Base-by-base conservation (phyloP, 768 basidiomycete species). In the Cyclocybe aegerita region DNA sequence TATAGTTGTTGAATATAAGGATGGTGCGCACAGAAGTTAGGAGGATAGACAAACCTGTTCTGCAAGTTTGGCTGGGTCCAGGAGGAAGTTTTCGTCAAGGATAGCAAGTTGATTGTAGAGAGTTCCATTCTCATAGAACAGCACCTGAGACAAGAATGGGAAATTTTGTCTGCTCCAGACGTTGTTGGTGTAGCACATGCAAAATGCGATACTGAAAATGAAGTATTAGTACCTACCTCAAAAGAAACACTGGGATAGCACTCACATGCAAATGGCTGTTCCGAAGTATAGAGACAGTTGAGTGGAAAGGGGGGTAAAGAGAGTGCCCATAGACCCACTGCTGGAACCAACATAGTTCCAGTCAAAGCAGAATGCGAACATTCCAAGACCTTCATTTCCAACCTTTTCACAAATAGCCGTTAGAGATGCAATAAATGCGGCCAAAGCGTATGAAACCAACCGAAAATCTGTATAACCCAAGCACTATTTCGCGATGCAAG, bases 311-410 rank as follows among this genome's bases (percentile, higher is more conserved):
- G 83, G 83, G 23, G 81, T 81, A 54, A 70, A 79, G 2, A 75
- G 60, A 36, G 72, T 72, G 9, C 76, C 73, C 45, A 78, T 67
- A 2, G 74, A 71, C 10, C 72, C 70, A 10, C 75, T 76, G 29
- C 71, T 70, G 43, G 73, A 69, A 34, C 73, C 77, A 51, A 81
- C 74, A 50, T 79, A 75, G 57, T 82, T 80, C 83, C 84, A 86
- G 58, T 86, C 84, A 10, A 86, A 65, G 54, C 72, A 82, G 36
- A 85, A 60, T 1, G 83, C 74, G 39, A 86, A 76, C 45, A 79
- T 64, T 9, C 82, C 84, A 37, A 85, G 73, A 6, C 83, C 83
- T 62, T 85, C 82, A 48, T 86, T 83, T 48, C 75, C 83, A 31
- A 79, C 76, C 72, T 71, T 74, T 23, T 37, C 9, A 15, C 9